Evolutionary conservation across 2,329 filamentous ascomycete species (phyloP).

Genomic region (Aureobasidium pullulans): DNA sequence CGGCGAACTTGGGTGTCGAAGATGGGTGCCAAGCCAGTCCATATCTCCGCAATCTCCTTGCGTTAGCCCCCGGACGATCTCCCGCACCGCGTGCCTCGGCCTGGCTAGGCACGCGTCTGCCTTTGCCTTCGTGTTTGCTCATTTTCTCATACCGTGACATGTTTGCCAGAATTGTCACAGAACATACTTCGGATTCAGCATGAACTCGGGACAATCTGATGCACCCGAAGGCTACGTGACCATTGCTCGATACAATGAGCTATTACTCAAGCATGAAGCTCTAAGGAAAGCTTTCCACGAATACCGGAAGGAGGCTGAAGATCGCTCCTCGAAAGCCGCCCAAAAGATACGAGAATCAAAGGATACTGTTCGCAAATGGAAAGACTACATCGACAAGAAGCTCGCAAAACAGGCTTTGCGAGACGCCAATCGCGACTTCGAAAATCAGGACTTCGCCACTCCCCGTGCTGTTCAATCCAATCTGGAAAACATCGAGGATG

Average conservation of each 20-base stretch:
- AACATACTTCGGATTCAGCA: background rate
- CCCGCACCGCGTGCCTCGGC: conserved; percentile 10
- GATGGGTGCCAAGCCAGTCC: background rate
- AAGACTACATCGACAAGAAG: conserved; percentile 27
- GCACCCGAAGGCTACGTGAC: background rate
- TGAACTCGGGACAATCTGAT: background rate
- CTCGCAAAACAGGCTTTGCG: conserved; percentile 20
- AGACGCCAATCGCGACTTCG: background rate
- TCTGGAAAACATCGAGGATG: background rate
- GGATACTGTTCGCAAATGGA: conserved; percentile 23
- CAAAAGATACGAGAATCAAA: conserved; percentile 6
- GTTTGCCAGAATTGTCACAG: background rate
- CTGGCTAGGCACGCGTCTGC: conserved; percentile 5
- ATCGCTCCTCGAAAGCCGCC: conserved; percentile 11
- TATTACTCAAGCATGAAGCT: conserved; percentile 6
- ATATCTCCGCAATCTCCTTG: conserved; percentile 4
- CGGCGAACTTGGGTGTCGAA: background rate
- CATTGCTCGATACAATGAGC: background rate
- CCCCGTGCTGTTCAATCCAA: conserved; percentile 1
- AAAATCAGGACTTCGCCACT: conserved; percentile 4
- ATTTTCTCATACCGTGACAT: background rate
- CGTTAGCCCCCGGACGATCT: background rate
- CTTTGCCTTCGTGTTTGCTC: background rate
- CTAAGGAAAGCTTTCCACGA: conserved; percentile 8
- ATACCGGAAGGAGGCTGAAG: conserved; percentile 7